phyloP scores from a whole-genome alignment of 1,284 basidiomycete genomes.

The Ceratobasidium sp. region DNA sequence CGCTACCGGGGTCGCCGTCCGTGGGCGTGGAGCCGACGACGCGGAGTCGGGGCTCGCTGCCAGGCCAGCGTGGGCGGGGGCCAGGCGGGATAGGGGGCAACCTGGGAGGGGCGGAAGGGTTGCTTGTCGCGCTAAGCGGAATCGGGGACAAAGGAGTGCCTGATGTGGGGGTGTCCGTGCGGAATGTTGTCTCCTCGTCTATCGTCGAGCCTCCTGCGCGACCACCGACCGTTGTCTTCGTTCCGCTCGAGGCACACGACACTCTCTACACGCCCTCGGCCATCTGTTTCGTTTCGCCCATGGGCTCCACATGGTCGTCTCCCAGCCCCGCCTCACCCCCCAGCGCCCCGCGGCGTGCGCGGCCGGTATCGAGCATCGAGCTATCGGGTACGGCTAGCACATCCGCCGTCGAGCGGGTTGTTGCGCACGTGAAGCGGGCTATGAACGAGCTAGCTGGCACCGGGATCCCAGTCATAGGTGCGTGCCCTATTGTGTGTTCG shows the following conservation, averaged over 20 bases:
- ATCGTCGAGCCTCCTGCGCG: neutral
- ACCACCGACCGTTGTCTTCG: slow-evolving; percentile 22
- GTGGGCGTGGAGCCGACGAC: neutral
- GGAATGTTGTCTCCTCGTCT: neutral
- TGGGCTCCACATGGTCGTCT: slow-evolving; percentile 29
- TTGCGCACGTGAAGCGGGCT: slow-evolving; percentile 34
- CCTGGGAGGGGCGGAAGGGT: slow-evolving; percentile 33
- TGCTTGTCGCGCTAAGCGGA: slow-evolving; percentile 30
- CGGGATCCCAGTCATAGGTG: slow-evolving; percentile 29
- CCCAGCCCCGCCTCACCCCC: slow-evolving; percentile 4
- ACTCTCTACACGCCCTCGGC: slow-evolving; percentile 44
- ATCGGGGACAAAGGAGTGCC: slow-evolving; percentile 42
- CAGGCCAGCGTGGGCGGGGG: neutral
- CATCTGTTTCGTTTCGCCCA: slow-evolving; percentile 44
- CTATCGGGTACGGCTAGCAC: slow-evolving; percentile 40
- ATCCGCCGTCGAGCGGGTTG: slow-evolving; percentile 43
- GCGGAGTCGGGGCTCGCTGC: slow-evolving; percentile 40
- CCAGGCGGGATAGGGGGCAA: slow-evolving; percentile 6
- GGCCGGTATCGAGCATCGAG: slow-evolving; percentile 42
- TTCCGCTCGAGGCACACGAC: slow-evolving; percentile 31
- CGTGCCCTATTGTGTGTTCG: slow-evolving; percentile 1
- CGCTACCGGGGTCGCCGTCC: slow-evolving; percentile 22
- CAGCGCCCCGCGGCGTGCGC: slow-evolving; percentile 36
- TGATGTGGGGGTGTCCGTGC: slow-evolving; percentile 9
- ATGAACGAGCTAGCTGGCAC: slow-evolving; percentile 26